phyloP scores from a whole-genome alignment of 2,329 filamentous ascomycete genomes.

The Canariomyces notabilis region DNA sequence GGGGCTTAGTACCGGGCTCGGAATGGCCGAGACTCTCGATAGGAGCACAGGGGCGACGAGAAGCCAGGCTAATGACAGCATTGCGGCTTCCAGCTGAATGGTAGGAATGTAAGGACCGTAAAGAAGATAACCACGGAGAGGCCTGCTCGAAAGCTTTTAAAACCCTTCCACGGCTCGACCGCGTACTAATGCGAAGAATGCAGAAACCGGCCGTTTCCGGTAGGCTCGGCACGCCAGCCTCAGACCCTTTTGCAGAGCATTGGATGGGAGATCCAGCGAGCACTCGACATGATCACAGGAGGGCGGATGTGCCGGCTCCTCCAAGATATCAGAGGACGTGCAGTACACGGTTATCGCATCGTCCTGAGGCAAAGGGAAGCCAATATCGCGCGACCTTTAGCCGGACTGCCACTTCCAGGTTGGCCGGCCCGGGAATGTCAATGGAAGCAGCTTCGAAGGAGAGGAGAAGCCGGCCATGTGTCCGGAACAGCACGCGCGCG shows the following conservation, averaged over 20 bases:
- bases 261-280: constrained; percentile 16
- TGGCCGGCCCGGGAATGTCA: not conserved
- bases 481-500: not conserved
- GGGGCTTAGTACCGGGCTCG: not conserved
- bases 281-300: constrained; percentile 1
- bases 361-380: not conserved
- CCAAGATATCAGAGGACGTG: constrained; percentile 16
- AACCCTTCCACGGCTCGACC: constrained; percentile 1
- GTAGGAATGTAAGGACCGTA: constrained; percentile 17
- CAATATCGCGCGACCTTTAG: constrained; percentile 21
- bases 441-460: constrained; percentile 6
- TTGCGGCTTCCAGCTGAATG: constrained; percentile 8
- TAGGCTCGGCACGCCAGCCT: constrained; percentile 21
- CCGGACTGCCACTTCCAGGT: not conserved
- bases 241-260: constrained; percentile 16
- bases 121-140: constrained; percentile 3
- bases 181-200: constrained; percentile 21
- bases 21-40: constrained; percentile 13
- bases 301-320: constrained; percentile 6
- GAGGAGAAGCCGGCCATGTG: not conserved
- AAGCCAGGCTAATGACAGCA: constrained; percentile 19
- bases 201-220: constrained; percentile 8
- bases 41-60: constrained; percentile 20
- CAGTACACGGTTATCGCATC: constrained; percentile 2
- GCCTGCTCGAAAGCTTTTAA: constrained; percentile 9